These are phyloP conservation scores for Thermothielavioides terrestris DNA, from an alignment of 495 filamentous ascomycete species.

Conservation along the genomic window DNA sequence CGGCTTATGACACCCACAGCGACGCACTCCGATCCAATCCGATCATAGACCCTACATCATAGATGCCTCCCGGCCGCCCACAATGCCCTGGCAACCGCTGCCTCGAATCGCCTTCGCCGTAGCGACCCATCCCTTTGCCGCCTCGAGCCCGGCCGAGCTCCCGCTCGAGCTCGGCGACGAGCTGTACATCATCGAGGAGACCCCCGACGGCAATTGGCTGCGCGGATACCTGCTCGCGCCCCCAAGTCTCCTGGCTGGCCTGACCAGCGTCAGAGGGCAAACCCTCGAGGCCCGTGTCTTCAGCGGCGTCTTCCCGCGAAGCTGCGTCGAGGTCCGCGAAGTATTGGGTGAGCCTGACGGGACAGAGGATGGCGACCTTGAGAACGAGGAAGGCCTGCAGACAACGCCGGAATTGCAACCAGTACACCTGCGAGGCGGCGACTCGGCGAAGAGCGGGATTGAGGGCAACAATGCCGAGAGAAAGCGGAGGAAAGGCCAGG, in stretches of 20 bases:
- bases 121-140: conserved; percentile 84
- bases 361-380: conserved; percentile 35
- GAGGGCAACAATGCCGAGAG: conserved; percentile 15
- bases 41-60: conserved; percentile 4
- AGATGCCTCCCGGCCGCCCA: conserved; percentile 25
- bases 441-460: conserved; percentile 41
- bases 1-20: not conserved
- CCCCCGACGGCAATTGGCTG: conserved; percentile 77
- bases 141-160: conserved; percentile 81
- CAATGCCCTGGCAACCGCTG: conserved; percentile 94
- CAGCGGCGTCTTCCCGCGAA: conserved; percentile 89
- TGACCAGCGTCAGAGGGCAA: conserved; percentile 87
- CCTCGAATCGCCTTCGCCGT: conserved; percentile 97
- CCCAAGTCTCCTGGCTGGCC: conserved; percentile 80
- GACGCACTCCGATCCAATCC: not conserved
- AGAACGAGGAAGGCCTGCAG: conserved; percentile 26
- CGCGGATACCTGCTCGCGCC: conserved; percentile 92
- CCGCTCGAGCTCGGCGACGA: conserved; percentile 96
- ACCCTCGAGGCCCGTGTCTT: conserved; percentile 93
- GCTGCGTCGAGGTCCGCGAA: conserved; percentile 76
- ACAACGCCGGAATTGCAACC: conserved; percentile 20
- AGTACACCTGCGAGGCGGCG: conserved; percentile 20
- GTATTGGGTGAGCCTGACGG: conserved; percentile 56
- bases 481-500: conserved; percentile 24
- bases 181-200: conserved; percentile 96